Evolutionary conservation across 139 green algal genomes (phyloP).

Genomic region (Chlorella sp.): DNA sequence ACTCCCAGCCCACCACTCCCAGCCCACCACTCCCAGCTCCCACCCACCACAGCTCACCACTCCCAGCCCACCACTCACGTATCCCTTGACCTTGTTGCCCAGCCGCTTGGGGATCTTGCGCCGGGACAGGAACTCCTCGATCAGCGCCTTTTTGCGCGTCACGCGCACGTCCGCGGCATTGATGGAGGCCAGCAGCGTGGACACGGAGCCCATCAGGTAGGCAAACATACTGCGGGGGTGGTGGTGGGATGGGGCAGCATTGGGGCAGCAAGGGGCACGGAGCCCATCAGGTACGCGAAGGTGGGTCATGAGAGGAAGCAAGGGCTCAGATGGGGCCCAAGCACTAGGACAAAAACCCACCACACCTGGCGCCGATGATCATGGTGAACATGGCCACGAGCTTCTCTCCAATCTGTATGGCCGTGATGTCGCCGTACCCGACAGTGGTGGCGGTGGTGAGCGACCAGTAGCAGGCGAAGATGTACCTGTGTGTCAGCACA

Average conservation of each 20-base stretch:
- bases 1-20: too few relatives aligned
- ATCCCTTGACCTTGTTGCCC: constrained; percentile 5
- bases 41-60: too few relatives aligned
- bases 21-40: too few relatives aligned
- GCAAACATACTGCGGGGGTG: constrained; percentile 24
- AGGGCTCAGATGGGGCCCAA: too few relatives aligned
- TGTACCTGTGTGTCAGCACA: too few relatives aligned
- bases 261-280: too few relatives aligned
- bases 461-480: constrained; percentile 42
- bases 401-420: constrained; percentile 25
- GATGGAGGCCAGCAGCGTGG: constrained; percentile 5
- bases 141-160: background rate
- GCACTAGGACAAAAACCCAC: too few relatives aligned
- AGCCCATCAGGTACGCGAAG: too few relatives aligned
- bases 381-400: constrained; percentile 33
- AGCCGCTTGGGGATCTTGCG: constrained; percentile 7
- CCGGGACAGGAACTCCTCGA: constrained; percentile 20
- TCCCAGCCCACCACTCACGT: too few relatives aligned
- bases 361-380: constrained; percentile 29
- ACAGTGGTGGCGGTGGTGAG: constrained; percentile 48
- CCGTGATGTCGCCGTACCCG: constrained; percentile 41
- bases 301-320: too few relatives aligned
- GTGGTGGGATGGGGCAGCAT: too few relatives aligned
- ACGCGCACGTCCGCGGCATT: background rate
- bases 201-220: constrained; percentile 39